Evolutionary conservation across 805 yeast species (phyloP).

Genomic region (Candida hungchunana): DNA sequence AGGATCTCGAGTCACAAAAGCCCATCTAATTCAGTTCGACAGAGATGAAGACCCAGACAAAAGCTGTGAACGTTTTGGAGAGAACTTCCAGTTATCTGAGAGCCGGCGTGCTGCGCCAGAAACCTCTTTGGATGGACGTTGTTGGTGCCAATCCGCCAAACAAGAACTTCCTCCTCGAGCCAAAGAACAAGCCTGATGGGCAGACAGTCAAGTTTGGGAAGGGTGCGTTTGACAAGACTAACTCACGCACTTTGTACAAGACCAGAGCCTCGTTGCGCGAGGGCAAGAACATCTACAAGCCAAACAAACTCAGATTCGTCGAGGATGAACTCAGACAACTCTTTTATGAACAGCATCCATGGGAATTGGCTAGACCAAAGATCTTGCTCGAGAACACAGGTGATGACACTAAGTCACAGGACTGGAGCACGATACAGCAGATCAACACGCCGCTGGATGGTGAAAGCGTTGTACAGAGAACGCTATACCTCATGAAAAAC

Average conservation of each 20-base stretch:
- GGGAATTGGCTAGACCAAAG: constrained; percentile 95
- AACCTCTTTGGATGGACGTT: constrained; percentile 89
- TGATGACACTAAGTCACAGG: constrained; percentile 44
- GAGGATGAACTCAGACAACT: constrained; percentile 78
- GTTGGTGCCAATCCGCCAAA: constrained; percentile 82
- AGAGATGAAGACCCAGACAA: constrained; percentile 66
- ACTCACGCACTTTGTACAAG: constrained; percentile 27
- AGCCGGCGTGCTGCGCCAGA: constrained; percentile 61
- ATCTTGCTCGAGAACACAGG: constrained; percentile 73
- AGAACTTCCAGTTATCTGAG: constrained; percentile 73
- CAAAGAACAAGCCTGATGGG: constrained; percentile 12
- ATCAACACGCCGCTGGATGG: constrained; percentile 76
- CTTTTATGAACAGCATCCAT: constrained; percentile 92
- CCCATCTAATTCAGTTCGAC: not conserved
- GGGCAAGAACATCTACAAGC: constrained; percentile 14
- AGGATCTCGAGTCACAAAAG: not conserved
- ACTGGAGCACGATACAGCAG: constrained; percentile 82
- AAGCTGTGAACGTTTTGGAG: constrained; percentile 73
- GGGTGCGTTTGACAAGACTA: constrained; percentile 14
- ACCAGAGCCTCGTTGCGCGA: constrained; percentile 25
- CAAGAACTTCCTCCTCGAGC: constrained; percentile 40
- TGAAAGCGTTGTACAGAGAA: constrained; percentile 79
- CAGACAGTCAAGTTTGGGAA: constrained; percentile 8
- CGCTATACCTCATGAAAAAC: constrained; percentile 47
- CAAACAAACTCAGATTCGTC: constrained; percentile 28